Conservation (phyloP, 164 flowering plant genomes). For the Kalanchoe fedtschenkoi region DNA sequence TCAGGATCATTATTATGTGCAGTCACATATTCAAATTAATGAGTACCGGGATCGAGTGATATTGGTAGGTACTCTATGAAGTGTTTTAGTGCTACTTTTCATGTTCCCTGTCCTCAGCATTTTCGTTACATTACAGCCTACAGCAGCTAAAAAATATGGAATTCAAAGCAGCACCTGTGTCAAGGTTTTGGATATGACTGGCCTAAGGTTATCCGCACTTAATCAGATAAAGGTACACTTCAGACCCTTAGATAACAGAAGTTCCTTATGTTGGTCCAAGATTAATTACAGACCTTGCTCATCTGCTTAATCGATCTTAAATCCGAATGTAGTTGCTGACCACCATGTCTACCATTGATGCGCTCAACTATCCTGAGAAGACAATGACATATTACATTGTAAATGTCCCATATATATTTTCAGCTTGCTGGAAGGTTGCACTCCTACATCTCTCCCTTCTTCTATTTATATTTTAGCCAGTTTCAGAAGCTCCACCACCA, state of each 20-base stretch:
- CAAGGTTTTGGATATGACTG: constrained; percentile 94
- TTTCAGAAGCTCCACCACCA: too few species aligned
- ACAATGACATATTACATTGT: constrained; percentile 88
- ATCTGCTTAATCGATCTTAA: constrained; percentile 3
- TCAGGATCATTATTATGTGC: constrained; percentile 80
- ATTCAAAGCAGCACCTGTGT: constrained; percentile 61
- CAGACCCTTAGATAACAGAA: too few species aligned
- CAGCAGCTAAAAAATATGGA: constrained; percentile 56
- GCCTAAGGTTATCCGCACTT: constrained; percentile 76
- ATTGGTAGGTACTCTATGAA: constrained; percentile 39
- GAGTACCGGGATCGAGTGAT: constrained; percentile 91
- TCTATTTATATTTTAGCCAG: background rate
- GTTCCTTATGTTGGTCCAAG: too few species aligned
- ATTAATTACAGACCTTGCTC: too few species aligned
- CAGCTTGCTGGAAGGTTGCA: constrained; percentile 97
- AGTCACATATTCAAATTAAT: constrained; percentile 94
- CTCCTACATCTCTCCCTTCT: background rate
- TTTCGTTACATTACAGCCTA: constrained; percentile 41
- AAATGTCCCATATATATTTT: constrained; percentile 83
- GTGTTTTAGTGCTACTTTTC: background rate
- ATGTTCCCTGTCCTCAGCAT: constrained; percentile 5
- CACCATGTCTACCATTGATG: constrained; percentile 77
- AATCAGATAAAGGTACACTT: constrained; percentile 70
- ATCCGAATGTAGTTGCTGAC: constrained; percentile 63
- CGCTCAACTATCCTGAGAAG: constrained; percentile 95